Conservation (phyloP, 192 early-diverging fungal species). For the Mortierella alpina region DNA sequence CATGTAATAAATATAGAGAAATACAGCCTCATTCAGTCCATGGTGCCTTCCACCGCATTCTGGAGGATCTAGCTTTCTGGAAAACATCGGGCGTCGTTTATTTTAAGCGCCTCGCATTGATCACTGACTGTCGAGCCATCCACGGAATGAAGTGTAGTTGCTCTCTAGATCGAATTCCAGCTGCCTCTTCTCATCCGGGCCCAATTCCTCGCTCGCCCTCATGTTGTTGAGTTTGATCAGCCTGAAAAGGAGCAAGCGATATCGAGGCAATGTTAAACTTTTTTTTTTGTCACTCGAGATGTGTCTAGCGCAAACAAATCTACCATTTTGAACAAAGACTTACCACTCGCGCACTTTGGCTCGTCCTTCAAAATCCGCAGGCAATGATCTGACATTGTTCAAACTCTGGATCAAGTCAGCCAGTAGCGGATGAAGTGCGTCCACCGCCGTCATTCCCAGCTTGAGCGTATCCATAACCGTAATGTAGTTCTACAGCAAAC, state of each 20-base stretch:
- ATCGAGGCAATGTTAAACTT: background rate
- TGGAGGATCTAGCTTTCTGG: too few species aligned
- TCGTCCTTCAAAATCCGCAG: slow-evolving; percentile 84
- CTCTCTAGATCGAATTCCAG: slow-evolving; percentile 92
- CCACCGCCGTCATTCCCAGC: slow-evolving; percentile 85
- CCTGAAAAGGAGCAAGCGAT: slow-evolving; percentile 27
- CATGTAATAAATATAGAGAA: too few species aligned
- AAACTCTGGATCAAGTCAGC: slow-evolving; percentile 88
- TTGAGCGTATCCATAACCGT: slow-evolving; percentile 92
- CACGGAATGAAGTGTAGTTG: slow-evolving; percentile 74
- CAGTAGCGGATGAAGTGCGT: slow-evolving; percentile 90
- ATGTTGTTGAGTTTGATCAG: slow-evolving; percentile 90
- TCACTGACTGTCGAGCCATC: slow-evolving; percentile 51
- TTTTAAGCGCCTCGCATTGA: background rate
- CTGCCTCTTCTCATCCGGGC: slow-evolving; percentile 88
- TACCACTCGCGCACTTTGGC: slow-evolving; percentile 86
- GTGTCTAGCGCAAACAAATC: background rate
- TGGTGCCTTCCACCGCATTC: too few species aligned
- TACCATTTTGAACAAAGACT: background rate
- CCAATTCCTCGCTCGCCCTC: slow-evolving; percentile 92
- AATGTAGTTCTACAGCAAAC: slow-evolving; percentile 79
- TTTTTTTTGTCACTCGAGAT: background rate
- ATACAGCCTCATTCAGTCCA: too few species aligned
- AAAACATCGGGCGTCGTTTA: background rate
- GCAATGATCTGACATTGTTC: slow-evolving; percentile 82